Evolutionary conservation across 345 rosid genomes (phyloP).

Genomic region (Laguncularia racemosa): DNA sequence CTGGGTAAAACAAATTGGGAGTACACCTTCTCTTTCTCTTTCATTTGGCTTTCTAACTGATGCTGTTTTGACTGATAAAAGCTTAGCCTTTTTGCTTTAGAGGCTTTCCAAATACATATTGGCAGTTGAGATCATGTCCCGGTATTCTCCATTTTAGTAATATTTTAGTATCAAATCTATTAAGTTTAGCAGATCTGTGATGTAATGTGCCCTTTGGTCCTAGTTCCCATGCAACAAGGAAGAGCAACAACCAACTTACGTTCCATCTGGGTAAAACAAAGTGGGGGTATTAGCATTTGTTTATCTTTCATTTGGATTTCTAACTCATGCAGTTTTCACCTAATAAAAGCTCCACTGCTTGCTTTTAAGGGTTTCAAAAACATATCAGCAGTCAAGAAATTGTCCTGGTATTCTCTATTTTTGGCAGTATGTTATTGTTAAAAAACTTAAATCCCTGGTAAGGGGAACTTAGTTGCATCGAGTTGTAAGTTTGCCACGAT

Average conservation of each 20-base stretch:
- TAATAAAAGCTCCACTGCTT: conserved; percentile 49
- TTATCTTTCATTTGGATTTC: conserved; percentile 40
- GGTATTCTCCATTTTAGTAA: conserved; percentile 49
- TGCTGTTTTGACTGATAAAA: conserved; percentile 33
- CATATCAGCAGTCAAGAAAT: conserved; percentile 71
- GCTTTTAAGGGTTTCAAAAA: conserved; percentile 72
- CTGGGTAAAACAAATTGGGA: conserved; percentile 59
- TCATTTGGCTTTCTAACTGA: not conserved
- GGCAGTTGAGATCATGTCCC: conserved; percentile 73
- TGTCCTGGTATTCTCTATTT: conserved; percentile 63
- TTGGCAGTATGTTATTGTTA: conserved; percentile 24
- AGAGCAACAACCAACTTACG: conserved; percentile 36
- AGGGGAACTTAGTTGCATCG: conserved; percentile 75
- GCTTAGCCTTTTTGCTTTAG: conserved; percentile 47
- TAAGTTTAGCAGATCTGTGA: conserved; percentile 19
- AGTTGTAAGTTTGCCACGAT: conserved; percentile 62
- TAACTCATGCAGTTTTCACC: conserved; percentile 38
- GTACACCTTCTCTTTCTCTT: conserved; percentile 40
- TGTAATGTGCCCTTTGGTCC: conserved; percentile 36
- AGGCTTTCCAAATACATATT: conserved; percentile 73
- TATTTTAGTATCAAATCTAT: conserved; percentile 24
- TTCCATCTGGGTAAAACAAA: conserved; percentile 45
- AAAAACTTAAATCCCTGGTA: conserved; percentile 81
- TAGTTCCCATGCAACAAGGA: conserved; percentile 48
- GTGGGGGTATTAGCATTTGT: conserved; percentile 42